Evolutionary conservation across 2,329 filamentous ascomycete genomes (phyloP).

Genomic region (Arthrobotrys pseudoclavata): DNA sequence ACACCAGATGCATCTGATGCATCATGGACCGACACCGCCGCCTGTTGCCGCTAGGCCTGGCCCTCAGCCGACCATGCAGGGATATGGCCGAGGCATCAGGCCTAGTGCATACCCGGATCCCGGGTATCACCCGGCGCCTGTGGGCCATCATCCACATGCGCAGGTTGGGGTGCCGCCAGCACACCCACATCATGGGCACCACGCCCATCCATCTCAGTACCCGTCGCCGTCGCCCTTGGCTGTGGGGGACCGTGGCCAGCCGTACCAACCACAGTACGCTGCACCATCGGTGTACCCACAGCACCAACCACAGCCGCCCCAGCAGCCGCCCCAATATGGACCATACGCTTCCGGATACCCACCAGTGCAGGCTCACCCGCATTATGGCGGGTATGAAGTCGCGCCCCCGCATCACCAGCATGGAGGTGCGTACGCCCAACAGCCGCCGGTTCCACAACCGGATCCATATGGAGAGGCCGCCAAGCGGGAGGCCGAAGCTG

Average conservation of each 20-base stretch:
- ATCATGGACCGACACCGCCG: constrained; percentile 55
- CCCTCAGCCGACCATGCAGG: constrained; percentile 35
- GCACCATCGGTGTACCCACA: constrained; percentile 38
- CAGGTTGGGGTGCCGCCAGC: constrained; percentile 38
- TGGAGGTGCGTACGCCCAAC: constrained; percentile 31
- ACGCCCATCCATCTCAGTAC: constrained; percentile 7
- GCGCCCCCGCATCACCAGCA: constrained; percentile 25
- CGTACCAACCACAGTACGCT: constrained; percentile 33
- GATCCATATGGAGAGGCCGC: constrained; percentile 50
- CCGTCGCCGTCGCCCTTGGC: constrained; percentile 18
- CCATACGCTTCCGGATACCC: constrained; percentile 27
- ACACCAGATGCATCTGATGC: constrained; percentile 63
- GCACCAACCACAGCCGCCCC: constrained; percentile 31
- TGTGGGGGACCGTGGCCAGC: constrained; percentile 25
- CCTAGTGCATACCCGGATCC: constrained; percentile 28
- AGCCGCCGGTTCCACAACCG: constrained; percentile 35
- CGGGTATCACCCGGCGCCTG: constrained; percentile 35
- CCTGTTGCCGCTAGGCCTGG: constrained; percentile 22
- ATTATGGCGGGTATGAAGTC: constrained; percentile 38
- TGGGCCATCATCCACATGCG: constrained; percentile 32
- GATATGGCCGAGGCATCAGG: constrained; percentile 44
- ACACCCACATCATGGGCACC: constrained; percentile 22
- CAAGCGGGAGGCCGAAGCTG: constrained; percentile 47
- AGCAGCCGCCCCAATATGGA: constrained; percentile 6
- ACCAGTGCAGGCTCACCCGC: constrained; percentile 32